Percentiles rank a stretch among this genome's conserved stretches.
Conservation (phyloP, 2,329 filamentous ascomycete species). For the Setomelanomma holmii region DNA sequence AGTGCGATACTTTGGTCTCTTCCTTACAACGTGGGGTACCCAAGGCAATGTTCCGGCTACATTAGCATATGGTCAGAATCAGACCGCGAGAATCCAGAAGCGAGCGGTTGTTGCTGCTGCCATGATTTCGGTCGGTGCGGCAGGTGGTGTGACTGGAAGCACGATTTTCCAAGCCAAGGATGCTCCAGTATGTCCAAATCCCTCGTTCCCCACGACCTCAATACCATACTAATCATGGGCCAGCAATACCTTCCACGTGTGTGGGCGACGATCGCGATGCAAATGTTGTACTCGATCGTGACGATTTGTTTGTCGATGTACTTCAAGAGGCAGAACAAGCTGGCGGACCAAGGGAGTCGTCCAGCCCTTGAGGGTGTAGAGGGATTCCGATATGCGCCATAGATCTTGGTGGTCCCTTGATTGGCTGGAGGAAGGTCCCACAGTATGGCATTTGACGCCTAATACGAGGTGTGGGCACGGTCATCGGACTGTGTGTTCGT, state of each 20-base stretch:
- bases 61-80: constrained; percentile 38
- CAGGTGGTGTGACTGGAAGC: constrained; percentile 33
- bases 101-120: constrained; percentile 40
- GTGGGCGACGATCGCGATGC: constrained; percentile 39
- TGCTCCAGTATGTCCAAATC: constrained; percentile 30
- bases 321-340: constrained; percentile 27
- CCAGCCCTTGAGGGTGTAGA: constrained; percentile 33
- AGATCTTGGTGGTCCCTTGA: neutral
- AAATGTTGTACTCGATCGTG: constrained; percentile 28
- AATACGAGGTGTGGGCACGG: no score
- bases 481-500: no score
- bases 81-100: constrained; percentile 39
- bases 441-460: no score
- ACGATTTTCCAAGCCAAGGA: constrained; percentile 36
- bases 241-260: constrained; percentile 36
- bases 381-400: constrained; percentile 35
- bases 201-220: no score
- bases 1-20: constrained; percentile 33
- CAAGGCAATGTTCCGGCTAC: constrained; percentile 26
- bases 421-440: neutral
- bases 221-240: neutral
- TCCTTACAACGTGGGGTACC: constrained; percentile 27
- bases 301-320: constrained; percentile 35
- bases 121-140: constrained; percentile 35
- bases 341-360: constrained; percentile 31